Conservation (phyloP, 192 early-diverging fungal species). For the Thamnidium elegans region DNA sequence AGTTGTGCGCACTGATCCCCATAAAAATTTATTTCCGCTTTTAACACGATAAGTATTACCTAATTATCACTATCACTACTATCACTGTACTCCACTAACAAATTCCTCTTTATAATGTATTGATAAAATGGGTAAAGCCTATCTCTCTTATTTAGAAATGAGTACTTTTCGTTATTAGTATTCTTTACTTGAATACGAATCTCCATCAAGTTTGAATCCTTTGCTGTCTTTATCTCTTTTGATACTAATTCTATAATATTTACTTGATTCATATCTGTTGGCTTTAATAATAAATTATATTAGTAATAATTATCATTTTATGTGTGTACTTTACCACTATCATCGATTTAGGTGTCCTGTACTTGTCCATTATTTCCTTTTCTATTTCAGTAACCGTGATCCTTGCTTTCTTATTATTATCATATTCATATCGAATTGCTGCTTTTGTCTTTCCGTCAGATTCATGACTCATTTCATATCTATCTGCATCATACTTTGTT, state of each 20-base stretch:
- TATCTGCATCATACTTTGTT: slow-evolving; percentile 42
- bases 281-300: slow-evolving; percentile 33
- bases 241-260: slow-evolving; percentile 72
- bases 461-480: slow-evolving; percentile 40
- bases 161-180: slow-evolving; percentile 67
- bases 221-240: slow-evolving; percentile 44
- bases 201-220: slow-evolving; percentile 52
- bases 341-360: slow-evolving; percentile 50
- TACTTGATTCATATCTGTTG: slow-evolving; percentile 52
- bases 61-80: neutral
- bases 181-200: slow-evolving; percentile 73
- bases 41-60: too few relatives aligned
- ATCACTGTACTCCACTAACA: neutral
- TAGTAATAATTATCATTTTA: neutral
- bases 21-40: too few relatives aligned
- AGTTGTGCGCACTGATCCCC: too few relatives aligned
- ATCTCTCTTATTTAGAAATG: slow-evolving; percentile 59
- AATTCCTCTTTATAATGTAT: slow-evolving; percentile 49
- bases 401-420: slow-evolving; percentile 25
- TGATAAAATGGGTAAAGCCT: slow-evolving; percentile 69
- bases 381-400: slow-evolving; percentile 8
- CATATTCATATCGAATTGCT: neutral
- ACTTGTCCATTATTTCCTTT: slow-evolving; percentile 37
- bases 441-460: neutral
- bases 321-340: slow-evolving; percentile 30